Conservation (phyloP, 2,329 filamentous ascomycete genomes). For the Pseudodiploospora longispora region DNA sequence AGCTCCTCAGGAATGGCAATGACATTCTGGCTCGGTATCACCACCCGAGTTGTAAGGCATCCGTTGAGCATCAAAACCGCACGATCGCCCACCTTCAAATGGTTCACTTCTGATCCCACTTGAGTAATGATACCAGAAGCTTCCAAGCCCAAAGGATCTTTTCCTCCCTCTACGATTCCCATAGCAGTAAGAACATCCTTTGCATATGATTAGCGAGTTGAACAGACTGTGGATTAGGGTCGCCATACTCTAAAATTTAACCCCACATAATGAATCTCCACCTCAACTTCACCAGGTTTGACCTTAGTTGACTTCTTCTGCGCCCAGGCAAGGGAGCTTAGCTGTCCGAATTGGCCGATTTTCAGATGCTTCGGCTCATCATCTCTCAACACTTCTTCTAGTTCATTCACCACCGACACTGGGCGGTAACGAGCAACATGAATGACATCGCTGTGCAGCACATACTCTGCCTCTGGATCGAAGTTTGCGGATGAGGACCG, state of each 20-base stretch:
- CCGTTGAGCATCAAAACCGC: slow-evolving; percentile 15
- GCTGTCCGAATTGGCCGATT: slow-evolving; percentile 10
- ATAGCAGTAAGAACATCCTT: slow-evolving; percentile 10
- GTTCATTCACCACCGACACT: slow-evolving; percentile 14
- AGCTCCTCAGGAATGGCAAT: slow-evolving; percentile 21
- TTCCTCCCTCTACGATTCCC: slow-evolving; percentile 1
- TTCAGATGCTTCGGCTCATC: slow-evolving; percentile 4
- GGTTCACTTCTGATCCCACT: slow-evolving; percentile 8
- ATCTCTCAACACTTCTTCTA: slow-evolving; percentile 1
- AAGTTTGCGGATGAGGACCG: not conserved
- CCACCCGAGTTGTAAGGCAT: slow-evolving; percentile 1
- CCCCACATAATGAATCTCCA: slow-evolving; percentile 16
- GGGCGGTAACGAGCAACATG: slow-evolving; percentile 20
- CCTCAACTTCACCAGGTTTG: slow-evolving; percentile 22
- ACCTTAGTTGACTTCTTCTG: slow-evolving; percentile 3
- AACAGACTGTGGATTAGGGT: too few species aligned
- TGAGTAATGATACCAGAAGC: slow-evolving; percentile 15
- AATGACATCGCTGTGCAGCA: slow-evolving; percentile 17
- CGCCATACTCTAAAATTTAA: slow-evolving; percentile 8
- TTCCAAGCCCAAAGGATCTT: slow-evolving; percentile 20
- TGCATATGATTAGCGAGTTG: too few species aligned
- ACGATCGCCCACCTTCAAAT: slow-evolving; percentile 24
- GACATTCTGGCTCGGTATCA: not conserved
- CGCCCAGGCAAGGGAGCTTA: slow-evolving; percentile 15
- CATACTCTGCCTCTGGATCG: slow-evolving; percentile 25